Conservation (phyloP, 805 yeast genomes). For the Candida jianshihensis region DNA sequence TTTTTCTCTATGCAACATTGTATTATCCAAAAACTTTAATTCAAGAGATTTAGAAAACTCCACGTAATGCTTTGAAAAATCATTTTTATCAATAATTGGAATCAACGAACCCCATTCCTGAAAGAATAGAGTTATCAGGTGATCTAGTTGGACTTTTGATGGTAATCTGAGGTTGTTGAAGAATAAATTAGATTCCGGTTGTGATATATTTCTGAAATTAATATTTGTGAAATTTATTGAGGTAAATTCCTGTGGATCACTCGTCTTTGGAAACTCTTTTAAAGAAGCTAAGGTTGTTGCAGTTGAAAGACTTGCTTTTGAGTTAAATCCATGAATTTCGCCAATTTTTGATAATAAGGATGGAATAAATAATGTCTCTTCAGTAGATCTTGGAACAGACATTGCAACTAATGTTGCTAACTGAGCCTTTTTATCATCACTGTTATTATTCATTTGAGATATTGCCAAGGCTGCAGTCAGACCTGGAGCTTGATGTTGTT, state of each 20-base stretch:
- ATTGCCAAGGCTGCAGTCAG: conserved; percentile 61
- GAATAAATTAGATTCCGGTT: conserved; percentile 39
- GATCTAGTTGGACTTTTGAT: conserved; percentile 57
- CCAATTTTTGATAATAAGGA: conserved; percentile 63
- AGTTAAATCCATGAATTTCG: conserved; percentile 62
- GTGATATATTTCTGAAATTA: conserved; percentile 31
- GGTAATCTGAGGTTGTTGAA: conserved; percentile 38
- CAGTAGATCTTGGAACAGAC: conserved; percentile 71
- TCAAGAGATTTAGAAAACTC: conserved; percentile 41
- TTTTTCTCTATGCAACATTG: conserved; percentile 40
- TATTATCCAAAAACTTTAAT: conserved; percentile 31
- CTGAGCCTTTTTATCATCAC: conserved; percentile 30
- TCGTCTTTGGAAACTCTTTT: conserved; percentile 39
- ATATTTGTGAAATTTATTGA: conserved; percentile 27
- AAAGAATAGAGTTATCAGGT: conserved; percentile 59
- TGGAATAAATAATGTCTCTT: conserved; percentile 71
- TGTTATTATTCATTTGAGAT: conserved; percentile 43
- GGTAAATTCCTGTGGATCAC: conserved; percentile 12
- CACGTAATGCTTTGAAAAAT: conserved; percentile 57
- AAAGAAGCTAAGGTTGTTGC: conserved; percentile 66
- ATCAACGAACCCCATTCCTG: conserved; percentile 69
- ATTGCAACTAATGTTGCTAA: conserved; percentile 58
- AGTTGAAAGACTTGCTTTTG: conserved; percentile 62
- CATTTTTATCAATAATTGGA: conserved; percentile 63
- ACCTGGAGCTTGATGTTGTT: conserved; percentile 69